Evolutionary conservation across 768 basidiomycete species (phyloP), one percentile per base, ranked within the genome.

Genomic region (Pisolithus tinctorius): DNA sequence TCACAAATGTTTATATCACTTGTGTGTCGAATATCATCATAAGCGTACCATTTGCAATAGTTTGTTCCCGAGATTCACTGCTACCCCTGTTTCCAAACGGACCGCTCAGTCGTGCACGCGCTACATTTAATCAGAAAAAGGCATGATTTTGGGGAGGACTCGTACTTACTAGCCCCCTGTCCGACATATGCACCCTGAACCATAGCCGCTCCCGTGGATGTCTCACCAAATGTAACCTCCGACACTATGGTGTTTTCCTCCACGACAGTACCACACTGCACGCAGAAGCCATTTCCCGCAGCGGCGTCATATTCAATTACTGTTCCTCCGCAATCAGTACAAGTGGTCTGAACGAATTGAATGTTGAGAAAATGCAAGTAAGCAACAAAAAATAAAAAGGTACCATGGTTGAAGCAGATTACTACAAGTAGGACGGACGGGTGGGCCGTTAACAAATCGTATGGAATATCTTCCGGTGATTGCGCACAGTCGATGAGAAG

Each of bases 201-300:
- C 76, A 97, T 90, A 1, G 95, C 94, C 4, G 93, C 91, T 25
- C 96, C 96, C 27, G 80, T 78, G 10, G 86, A 80, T 4, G 88
- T 88, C 74, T 99, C 96, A n/a, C 93, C 92, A 59, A 99, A 99
- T 1, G 84, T 83, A 50, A 99, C 82, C 65, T 99, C 96, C 55
- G 86, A 88, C 9, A 97, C 91, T 53, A 98, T 93, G 2, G 86
- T 82, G 62, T 92, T 93, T 68, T 96, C 91, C 69, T 95, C 92
- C 9, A 95, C 75, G 16, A 98, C 93, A 6, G 85, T 88, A 43
- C 91, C 92, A 59, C 94, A 97, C 58, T 79, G 74, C 1, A 86
- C 79, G 59, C 92, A 94, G 63, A 91, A 88, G 5, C 87, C 88
- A 56, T 88, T 88, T 8, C 90, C 90, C 5, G 88, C 87, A 11